phyloP scores from a whole-genome alignment of 768 basidiomycete genomes.

The Cantharellus cinnabarinus region DNA sequence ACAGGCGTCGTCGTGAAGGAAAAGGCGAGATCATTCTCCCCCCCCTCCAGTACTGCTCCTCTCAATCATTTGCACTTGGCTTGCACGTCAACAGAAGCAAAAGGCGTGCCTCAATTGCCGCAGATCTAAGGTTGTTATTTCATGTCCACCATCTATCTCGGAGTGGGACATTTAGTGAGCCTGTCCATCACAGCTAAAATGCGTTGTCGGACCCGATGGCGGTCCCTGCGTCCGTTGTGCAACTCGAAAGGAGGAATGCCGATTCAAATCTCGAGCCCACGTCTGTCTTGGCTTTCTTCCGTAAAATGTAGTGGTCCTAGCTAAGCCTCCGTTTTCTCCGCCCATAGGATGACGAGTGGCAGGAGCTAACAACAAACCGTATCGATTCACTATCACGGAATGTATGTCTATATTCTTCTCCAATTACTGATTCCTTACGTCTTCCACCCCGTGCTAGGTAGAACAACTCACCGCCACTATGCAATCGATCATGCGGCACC shows the following conservation, averaged over 20 bases:
- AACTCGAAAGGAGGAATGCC: constrained; percentile 1
- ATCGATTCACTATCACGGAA: not conserved
- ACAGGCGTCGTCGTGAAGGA: not conserved
- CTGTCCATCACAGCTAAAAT: not conserved
- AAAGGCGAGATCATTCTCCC: not conserved
- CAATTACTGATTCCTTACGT: not conserved
- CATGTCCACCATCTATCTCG: not conserved
- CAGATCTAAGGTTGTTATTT: not conserved
- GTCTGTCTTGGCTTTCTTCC: not conserved
- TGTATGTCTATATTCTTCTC: not conserved
- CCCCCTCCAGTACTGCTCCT: not conserved
- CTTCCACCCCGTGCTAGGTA: not conserved
- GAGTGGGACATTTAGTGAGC: not conserved
- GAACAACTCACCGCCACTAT: not conserved
- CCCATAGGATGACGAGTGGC: not conserved
- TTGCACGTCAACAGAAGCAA: not conserved
- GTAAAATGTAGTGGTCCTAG: not conserved
- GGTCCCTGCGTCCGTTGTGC: not conserved
- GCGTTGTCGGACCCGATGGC: not conserved
- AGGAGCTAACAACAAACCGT: not conserved
- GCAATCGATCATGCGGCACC: not conserved
- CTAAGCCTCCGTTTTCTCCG: not conserved
- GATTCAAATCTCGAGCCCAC: not conserved
- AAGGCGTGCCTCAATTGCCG: not conserved
- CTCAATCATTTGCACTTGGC: not conserved